Base-by-base conservation (phyloP, 1,284 basidiomycete species). In the Peniophora sp. region DNA sequence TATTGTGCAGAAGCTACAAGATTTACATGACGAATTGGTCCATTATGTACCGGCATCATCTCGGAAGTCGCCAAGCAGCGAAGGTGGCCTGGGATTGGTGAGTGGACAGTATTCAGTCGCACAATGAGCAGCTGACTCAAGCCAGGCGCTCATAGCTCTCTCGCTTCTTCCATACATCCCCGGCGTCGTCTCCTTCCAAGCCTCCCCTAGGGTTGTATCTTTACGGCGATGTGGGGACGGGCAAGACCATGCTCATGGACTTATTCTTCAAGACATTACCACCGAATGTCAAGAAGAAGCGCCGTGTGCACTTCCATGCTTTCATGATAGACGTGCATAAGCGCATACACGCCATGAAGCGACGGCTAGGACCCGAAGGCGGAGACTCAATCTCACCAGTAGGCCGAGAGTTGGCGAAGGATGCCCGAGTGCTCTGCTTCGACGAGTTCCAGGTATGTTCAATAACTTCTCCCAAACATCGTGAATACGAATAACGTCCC, bases 241-340 rank as follows among this genome's bases (percentile, higher is more conserved):
- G 97, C 22, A 93, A 93, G 76, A 92, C 91, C 0, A 98, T 99
- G 95, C 83, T 99, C 55, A 99, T 99, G 97, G 97, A 99, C 67
- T 74, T 99, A 17, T 97, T 99, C 69, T 93, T 92, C 73, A 84
- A 89, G 55, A 89, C 93, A 1, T 79, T 99, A 1, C 94, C 95
- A 0, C 61, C 75, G 0, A 79, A 83, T 55, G 78, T 95, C 56
- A 81, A 69, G 43, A 77, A 79, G 53, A 92, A 92, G 63, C 87
- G 88, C 38, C 79, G 96, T 35, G 91, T 97, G 17, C 96, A 99
- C 68, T 99, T 99, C 64, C 93, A 97, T 63, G 88, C 91, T 0
- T 99, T 99, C 74, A 99, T 99, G 97, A 87, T 98, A 56, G 96
- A 99, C 63, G 94, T 97, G 22, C 92, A 98, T 65, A 96, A 96